Percentiles rank a stretch among this genome's conserved stretches.
phyloP scores from a whole-genome alignment of 139 green algal genomes.

The Tetratostichococcus sp. region DNA sequence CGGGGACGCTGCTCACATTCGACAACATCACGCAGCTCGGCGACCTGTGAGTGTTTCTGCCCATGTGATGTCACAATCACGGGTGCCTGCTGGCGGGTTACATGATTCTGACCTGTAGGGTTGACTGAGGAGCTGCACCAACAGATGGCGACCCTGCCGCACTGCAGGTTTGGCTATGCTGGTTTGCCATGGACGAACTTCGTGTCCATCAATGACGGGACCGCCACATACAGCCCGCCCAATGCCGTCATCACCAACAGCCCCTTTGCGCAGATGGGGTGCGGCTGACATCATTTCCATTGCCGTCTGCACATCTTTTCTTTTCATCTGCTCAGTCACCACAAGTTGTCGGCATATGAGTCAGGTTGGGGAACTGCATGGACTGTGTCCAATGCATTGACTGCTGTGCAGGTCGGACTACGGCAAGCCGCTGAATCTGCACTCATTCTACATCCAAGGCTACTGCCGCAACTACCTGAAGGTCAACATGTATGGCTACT shows the following conservation, averaged over 20 bases:
- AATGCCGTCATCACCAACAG: neutral
- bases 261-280: neutral
- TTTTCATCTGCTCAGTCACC: neutral
- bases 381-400: too few relatives aligned
- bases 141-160: neutral
- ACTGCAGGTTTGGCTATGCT: neutral
- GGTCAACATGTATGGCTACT: neutral
- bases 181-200: neutral
- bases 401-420: neutral
- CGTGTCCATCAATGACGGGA: neutral
- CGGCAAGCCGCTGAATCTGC: neutral
- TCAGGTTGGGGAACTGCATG: too few relatives aligned
- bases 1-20: neutral
- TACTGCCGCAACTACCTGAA: neutral
- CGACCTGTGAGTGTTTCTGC: neutral
- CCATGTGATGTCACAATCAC: neutral
- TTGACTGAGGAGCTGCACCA: neutral
- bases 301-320: neutral
- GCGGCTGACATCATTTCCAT: too few relatives aligned
- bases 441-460: neutral
- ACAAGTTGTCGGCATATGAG: too few relatives aligned
- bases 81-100: too few relatives aligned
- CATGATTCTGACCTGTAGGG: too few relatives aligned
- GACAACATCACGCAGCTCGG: neutral
- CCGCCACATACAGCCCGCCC: neutral